phyloP scores from a whole-genome alignment of 768 basidiomycete genomes.

The Baorangia bicolor region DNA sequence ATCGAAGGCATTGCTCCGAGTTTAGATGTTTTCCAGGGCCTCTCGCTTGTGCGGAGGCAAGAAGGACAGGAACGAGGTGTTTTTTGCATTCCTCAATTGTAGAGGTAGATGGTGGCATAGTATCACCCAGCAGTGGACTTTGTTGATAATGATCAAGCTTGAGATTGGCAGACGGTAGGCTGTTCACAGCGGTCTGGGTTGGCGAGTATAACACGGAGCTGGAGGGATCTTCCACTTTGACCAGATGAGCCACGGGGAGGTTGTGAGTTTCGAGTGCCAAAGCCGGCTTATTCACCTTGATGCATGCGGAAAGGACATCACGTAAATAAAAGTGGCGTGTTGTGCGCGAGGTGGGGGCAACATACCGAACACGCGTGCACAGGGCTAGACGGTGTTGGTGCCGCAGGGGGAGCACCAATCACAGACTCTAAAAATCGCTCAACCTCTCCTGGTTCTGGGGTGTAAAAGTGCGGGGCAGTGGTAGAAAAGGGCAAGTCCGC shows the following conservation, averaged over 20 bases:
- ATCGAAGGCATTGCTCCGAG: slow-evolving; percentile 18
- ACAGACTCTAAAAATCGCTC: slow-evolving; percentile 28
- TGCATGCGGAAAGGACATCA: not conserved
- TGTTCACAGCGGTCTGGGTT: slow-evolving; percentile 11
- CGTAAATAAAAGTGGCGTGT: slow-evolving; percentile 6
- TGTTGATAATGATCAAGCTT: slow-evolving; percentile 2
- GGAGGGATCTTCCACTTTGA: slow-evolving; percentile 1
- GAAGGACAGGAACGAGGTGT: slow-evolving; percentile 25
- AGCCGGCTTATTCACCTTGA: slow-evolving; percentile 8
- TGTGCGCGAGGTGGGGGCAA: slow-evolving; percentile 1
- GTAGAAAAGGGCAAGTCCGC: not conserved
- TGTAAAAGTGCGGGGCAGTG: slow-evolving; percentile 11
- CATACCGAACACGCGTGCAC: slow-evolving; percentile 20
- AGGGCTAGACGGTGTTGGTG: not conserved
- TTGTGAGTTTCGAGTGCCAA: slow-evolving; percentile 15
- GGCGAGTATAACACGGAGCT: slow-evolving; percentile 9
- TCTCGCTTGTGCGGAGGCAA: slow-evolving; percentile 17
- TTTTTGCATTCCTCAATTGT: slow-evolving; percentile 28
- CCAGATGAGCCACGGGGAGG: slow-evolving; percentile 5
- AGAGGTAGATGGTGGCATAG: slow-evolving; percentile 9
- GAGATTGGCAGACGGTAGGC: slow-evolving; percentile 1
- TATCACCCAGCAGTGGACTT: slow-evolving; percentile 7
- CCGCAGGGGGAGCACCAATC: slow-evolving; percentile 8
- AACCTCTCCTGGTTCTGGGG: slow-evolving; percentile 26
- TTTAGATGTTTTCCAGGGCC: slow-evolving; percentile 12